Percentiles rank a stretch among this genome's conserved stretches.
phyloP scores from a whole-genome alignment of 495 filamentous ascomycete species.

The Lepidopterella palustris region DNA sequence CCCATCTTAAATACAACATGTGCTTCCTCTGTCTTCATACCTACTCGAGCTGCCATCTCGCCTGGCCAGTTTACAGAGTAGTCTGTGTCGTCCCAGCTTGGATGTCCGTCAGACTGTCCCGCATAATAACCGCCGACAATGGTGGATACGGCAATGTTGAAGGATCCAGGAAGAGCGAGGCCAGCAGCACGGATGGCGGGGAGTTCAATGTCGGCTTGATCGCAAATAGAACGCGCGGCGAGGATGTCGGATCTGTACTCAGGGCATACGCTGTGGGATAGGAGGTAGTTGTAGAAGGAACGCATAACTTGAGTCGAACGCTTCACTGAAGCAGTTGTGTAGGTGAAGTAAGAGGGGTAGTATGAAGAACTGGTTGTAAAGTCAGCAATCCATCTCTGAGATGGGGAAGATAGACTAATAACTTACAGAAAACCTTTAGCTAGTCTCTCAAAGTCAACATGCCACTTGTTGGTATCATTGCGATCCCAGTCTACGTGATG shows the following conservation, averaged over 20 bases:
- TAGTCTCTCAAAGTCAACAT: constrained; percentile 73
- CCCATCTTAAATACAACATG: constrained; percentile 38
- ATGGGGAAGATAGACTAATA: not conserved
- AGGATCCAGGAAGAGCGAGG: constrained; percentile 57
- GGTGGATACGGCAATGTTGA: constrained; percentile 63
- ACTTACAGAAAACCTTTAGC: constrained; percentile 71
- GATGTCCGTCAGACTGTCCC: constrained; percentile 30
- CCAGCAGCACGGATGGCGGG: constrained; percentile 48
- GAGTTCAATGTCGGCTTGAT: constrained; percentile 60
- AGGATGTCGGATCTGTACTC: constrained; percentile 65
- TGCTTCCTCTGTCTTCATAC: constrained; percentile 30
- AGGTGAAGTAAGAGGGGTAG: constrained; percentile 42
- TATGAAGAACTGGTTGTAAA: constrained; percentile 37
- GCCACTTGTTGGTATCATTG: constrained; percentile 48
- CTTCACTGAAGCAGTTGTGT: constrained; percentile 40
- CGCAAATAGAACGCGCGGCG: constrained; percentile 60
- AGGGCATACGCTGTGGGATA: constrained; percentile 76
- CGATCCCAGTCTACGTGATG: constrained; percentile 47
- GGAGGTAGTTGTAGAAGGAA: constrained; percentile 86
- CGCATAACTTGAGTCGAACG: constrained; percentile 55
- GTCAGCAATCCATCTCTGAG: not conserved
- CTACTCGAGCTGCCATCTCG: constrained; percentile 10
- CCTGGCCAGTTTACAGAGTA: not conserved
- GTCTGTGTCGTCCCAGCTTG: constrained; percentile 37
- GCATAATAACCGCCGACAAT: constrained; percentile 50